Conservation (phyloP, 2,329 filamentous ascomycete genomes). For the Sphaerulina populicola region DNA sequence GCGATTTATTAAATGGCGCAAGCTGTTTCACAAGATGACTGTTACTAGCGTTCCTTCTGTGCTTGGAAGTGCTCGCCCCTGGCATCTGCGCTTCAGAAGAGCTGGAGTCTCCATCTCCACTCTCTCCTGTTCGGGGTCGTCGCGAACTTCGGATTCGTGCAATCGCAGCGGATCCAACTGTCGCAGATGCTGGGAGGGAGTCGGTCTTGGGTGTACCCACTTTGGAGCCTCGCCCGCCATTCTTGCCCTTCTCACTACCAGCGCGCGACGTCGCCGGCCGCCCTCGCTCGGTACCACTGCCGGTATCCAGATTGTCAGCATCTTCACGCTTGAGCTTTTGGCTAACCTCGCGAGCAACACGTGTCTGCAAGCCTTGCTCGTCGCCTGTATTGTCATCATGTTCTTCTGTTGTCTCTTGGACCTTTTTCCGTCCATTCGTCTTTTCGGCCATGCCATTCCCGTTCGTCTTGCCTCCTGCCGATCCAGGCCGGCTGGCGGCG, state of each 20-base stretch:
- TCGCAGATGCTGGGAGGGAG: constrained; percentile 32
- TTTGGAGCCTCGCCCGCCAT: constrained; percentile 40
- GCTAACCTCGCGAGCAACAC: constrained; percentile 12
- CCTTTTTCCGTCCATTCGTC: constrained; percentile 20
- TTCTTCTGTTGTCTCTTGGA: constrained; percentile 19
- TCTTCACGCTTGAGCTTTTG: constrained; percentile 46
- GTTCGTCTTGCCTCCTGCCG: constrained; percentile 23
- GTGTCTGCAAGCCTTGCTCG: constrained; percentile 12
- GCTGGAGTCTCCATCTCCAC: constrained; percentile 26
- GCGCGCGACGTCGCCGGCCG: constrained; percentile 21
- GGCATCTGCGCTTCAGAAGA: constrained; percentile 30
- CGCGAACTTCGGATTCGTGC: constrained; percentile 36
- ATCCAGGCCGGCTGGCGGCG: constrained; percentile 28
- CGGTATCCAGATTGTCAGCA: constrained; percentile 28
- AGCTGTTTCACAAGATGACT: constrained; percentile 35
- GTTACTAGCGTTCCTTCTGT: constrained; percentile 29
- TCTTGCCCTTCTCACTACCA: constrained; percentile 24
- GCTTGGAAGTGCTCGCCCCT: constrained; percentile 22
- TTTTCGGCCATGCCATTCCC: constrained; percentile 23
- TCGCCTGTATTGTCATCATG: constrained; percentile 18
- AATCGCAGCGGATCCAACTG: constrained; percentile 30
- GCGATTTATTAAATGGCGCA: constrained; percentile 34
- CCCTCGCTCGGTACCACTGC: constrained; percentile 13
- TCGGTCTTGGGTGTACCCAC: constrained; percentile 42
- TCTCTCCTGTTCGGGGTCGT: constrained; percentile 31